Conservation (phyloP, 2,329 filamentous ascomycete genomes). For the Colletotrichum orbiculare region DNA sequence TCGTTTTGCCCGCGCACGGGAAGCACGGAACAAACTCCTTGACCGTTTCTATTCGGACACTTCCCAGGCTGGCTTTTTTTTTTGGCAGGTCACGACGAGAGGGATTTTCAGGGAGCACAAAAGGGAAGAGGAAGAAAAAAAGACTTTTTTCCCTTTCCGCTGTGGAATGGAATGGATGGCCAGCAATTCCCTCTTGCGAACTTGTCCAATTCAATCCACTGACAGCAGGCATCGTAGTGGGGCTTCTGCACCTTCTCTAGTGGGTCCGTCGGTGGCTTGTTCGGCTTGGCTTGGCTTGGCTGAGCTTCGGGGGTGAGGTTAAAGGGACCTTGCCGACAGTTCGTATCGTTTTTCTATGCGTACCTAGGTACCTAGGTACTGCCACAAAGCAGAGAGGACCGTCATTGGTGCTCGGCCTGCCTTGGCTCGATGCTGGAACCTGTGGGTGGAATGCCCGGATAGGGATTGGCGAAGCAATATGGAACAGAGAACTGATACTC, state of each 20-base stretch:
- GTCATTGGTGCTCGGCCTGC: neutral
- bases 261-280: slow-evolving; percentile 19
- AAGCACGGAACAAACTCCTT: slow-evolving; percentile 16
- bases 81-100: too few relatives aligned
- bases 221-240: neutral
- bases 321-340: neutral
- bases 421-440: neutral
- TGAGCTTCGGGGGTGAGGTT: neutral
- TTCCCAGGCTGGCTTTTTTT: too few relatives aligned
- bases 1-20: slow-evolving; percentile 15
- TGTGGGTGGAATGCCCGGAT: neutral
- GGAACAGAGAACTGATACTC: too few relatives aligned
- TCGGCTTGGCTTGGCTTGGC: slow-evolving; percentile 20
- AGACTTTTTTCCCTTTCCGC: neutral
- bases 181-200: neutral
- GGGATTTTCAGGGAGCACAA: too few relatives aligned
- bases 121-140: neutral
- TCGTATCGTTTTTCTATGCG: too few relatives aligned
- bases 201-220: neutral
- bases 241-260: slow-evolving; percentile 20
- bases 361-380: too few relatives aligned
- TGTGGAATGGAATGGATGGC: neutral
- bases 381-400: too few relatives aligned
- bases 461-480: neutral
- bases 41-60: too few relatives aligned